A percentile compares a stretch with the other conserved stretches of the same genome.
Conservation (phyloP, 768 basidiomycete species). For the Pleurotus djamor region DNA sequence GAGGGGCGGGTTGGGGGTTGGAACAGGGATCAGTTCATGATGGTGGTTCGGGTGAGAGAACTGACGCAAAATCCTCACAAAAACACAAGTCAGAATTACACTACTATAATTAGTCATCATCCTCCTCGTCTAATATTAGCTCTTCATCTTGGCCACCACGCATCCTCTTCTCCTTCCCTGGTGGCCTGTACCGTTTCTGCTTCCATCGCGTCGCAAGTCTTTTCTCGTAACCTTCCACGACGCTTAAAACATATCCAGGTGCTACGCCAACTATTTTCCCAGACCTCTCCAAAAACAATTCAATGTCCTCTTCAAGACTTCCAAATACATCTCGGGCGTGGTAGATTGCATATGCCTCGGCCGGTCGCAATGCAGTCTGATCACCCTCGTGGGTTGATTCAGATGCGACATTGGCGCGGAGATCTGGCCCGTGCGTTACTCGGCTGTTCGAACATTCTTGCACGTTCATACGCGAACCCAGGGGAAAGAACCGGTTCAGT, state of each 20-base stretch:
- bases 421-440: constrained; percentile 1
- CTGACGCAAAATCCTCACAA: constrained; percentile 2
- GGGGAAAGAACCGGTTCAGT: constrained; percentile 40
- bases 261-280: constrained; percentile 56
- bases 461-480: constrained; percentile 13
- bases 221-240: constrained; percentile 68
- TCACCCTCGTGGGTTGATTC: constrained; percentile 10
- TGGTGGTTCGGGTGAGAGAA: constrained; percentile 1
- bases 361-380: constrained; percentile 38
- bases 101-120: constrained; percentile 5
- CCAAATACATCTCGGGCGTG: constrained; percentile 68
- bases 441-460: constrained; percentile 12
- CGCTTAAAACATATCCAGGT: constrained; percentile 44
- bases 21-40: constrained; percentile 5
- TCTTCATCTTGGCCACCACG: constrained; percentile 7
- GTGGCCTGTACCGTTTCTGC: constrained; percentile 18
- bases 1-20: not conserved
- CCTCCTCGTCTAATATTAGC: constrained; percentile 1
- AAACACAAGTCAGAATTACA: not conserved
- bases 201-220: constrained; percentile 54
- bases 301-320: constrained; percentile 47
- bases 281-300: constrained; percentile 46
- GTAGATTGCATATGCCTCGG: constrained; percentile 63
- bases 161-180: constrained; percentile 10
- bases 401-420: constrained; percentile 11